Evolutionary conservation across 768 basidiomycete genomes (phyloP), one percentile per base, ranked within the genome.

Genomic region (Hemileccinum rubropunctum): DNA sequence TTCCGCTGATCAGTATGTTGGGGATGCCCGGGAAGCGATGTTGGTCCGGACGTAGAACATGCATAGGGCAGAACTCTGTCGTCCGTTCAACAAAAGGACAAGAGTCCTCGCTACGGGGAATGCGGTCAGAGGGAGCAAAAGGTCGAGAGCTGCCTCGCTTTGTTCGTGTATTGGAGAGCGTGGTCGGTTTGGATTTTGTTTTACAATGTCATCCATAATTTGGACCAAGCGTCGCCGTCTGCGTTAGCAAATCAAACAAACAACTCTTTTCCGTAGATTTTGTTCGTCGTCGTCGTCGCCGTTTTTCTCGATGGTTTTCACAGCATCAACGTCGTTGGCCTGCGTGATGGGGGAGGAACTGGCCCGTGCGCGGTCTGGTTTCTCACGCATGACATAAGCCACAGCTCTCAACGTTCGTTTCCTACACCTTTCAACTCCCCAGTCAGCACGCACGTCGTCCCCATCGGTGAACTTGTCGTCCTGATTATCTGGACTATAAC

Each of bases 171-270:
- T 68, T 68, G 66, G 67, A 70, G 66, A 70, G 66, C 67, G 68
- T 68, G 67, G 66, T 69, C 60, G 67, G 68, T 68, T 68, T 68
- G 67, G 67, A 70, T 74, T 74, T 82, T 87, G 84, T 86, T 83
- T 84, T 84, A 81, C 76, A 73, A 72, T 82, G 83, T 84, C 82
- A 77, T 84, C 73, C 68, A 78, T 71, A 73, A 80, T 86, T 86
- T 86, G 84, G 77, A 78, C 78, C 71, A 67, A 57, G 61, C 49
- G 79, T 81, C 75, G 74, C 72, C 71, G 74, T 73, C 73, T 80
- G 79, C 79, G 83, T 80, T 75, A 76, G 73, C 68, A 71, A 75
- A 76, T 71, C 69, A 77, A 74, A 79, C 73, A 71, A 73, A 67
- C 61, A 65, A 67, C 61, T 60, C 58, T 65, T 62, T 62, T 61